A percentile compares a stretch with the other conserved stretches of the same genome.
Evolutionary conservation across 805 yeast genomes (phyloP).

Genomic region (Pichia rugopelliculosa): DNA sequence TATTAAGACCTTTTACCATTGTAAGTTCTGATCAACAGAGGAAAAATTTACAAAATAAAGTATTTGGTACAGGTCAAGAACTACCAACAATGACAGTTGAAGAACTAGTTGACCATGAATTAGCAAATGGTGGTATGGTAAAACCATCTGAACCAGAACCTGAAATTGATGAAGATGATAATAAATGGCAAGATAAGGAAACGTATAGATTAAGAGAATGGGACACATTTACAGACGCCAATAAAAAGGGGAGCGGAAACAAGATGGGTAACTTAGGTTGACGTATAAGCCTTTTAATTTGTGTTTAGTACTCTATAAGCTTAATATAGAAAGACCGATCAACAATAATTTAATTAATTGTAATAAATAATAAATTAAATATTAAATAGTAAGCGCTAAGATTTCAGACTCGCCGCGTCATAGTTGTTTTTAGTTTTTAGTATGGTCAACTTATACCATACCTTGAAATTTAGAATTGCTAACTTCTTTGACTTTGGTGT

Average conservation of each 20-base stretch:
- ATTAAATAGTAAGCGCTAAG: no score
- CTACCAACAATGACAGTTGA: conserved; percentile 94
- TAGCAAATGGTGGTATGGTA: conserved; percentile 75
- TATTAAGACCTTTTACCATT: conserved; percentile 77
- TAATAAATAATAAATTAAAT: no score
- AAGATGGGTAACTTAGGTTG: conserved; percentile 58
- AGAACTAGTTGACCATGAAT: conserved; percentile 80
- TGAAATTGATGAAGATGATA: conserved; percentile 49
- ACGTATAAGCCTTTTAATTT: background rate
- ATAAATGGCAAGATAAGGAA: conserved; percentile 52
- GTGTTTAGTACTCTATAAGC: background rate
- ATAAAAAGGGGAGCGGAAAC: conserved; percentile 87
- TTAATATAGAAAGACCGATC: no score
- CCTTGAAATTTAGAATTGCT: no score
- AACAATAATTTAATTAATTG: no score
- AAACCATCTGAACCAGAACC: conserved; percentile 35
- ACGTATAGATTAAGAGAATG: conserved; percentile 77
- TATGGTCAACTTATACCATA: no score
- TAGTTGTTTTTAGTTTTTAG: no score
- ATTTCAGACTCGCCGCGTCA: no score
- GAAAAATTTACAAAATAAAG: conserved; percentile 52
- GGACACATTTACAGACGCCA: conserved; percentile 89
- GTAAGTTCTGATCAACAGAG: conserved; percentile 39
- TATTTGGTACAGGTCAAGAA: conserved; percentile 85
- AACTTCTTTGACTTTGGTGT: no score